Base-by-base conservation (phyloP, 139 green algal genomes). In the Edaphochlamys debaryana region DNA sequence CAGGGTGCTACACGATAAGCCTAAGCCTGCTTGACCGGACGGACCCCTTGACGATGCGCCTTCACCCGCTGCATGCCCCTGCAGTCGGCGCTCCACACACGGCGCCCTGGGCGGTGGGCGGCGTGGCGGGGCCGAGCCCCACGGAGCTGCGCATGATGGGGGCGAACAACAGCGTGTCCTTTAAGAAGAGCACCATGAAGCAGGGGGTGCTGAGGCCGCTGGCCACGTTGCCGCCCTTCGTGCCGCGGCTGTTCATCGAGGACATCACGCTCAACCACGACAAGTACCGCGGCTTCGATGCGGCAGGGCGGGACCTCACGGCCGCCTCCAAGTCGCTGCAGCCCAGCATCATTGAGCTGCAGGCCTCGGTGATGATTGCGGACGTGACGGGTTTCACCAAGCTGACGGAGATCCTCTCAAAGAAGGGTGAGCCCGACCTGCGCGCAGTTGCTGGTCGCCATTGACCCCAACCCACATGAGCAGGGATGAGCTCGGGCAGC, bases 331-430 rank as follows among this genome's bases (percentile, higher is more conserved):
- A 71, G 30, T 81, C 79, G 34, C 83, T 93, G 42, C 34, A 79
- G 27, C 88, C 93, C 0, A 74, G 48, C 79, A 92, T 95, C 77
- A 78, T 87, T 9, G 86, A 86, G 37, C 88, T 93, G 48, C 76
- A 92, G 70, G 78, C 78, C 23, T 90, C 91, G 11, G 82, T 97
- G 11, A 91, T 96, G 90, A 92, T 98, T 72, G 92, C 91, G 22
- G 94, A 98, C 79, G 90, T 98, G 22, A 94, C 92, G 63, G 94
- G 94, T 13, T 98, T 98, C 90, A 98, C 94, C 5, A 70, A 89
- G 69, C 91, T 98, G 41, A 98, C 94, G 0, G 92, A 96, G 67
- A 89, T 90, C 36, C 86, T 97, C 64, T 92, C 89, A 23, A 91
- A 88, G 36, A 86, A 87, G 70, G 89, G 89, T 89, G 20, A 29